Conservation (phyloP, 257 asterid genomes). For the Vinca minor region DNA sequence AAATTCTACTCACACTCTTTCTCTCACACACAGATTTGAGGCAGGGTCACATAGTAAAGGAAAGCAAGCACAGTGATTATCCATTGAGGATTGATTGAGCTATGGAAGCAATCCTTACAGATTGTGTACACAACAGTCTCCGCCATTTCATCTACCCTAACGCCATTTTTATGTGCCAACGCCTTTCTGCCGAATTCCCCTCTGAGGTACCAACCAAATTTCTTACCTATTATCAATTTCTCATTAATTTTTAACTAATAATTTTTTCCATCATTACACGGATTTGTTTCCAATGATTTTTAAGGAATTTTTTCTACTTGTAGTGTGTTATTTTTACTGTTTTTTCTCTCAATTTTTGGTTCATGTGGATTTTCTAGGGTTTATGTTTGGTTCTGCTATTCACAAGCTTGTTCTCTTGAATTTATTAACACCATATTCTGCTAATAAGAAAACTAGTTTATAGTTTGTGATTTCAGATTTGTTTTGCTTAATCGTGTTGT, state of each 20-base stretch:
- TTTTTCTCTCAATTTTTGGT: neutral
- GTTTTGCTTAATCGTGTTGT: neutral
- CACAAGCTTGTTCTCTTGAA: neutral
- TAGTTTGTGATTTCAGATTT: neutral
- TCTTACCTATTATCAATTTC: neutral
- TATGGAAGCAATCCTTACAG: conserved; percentile 69
- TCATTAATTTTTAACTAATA: neutral
- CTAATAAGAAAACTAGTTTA: neutral
- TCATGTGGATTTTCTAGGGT: neutral
- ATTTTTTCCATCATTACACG: neutral
- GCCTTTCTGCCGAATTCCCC: conserved; percentile 90
- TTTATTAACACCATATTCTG: neutral
- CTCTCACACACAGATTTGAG: neutral
- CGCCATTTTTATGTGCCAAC: conserved; percentile 88
- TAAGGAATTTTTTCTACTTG: neutral
- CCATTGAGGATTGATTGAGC: neutral
- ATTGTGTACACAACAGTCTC: conserved; percentile 61
- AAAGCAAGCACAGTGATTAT: too few species aligned
- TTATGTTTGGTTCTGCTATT: neutral
- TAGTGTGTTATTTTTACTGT: neutral
- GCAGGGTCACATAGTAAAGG: too few species aligned
- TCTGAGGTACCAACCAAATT: conserved; percentile 46
- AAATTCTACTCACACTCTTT: too few species aligned
- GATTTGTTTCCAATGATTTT: neutral
- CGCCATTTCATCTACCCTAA: conserved; percentile 64